phyloP scores from a whole-genome alignment of 1,284 basidiomycete genomes.

The Leccinum subspadiceum region DNA sequence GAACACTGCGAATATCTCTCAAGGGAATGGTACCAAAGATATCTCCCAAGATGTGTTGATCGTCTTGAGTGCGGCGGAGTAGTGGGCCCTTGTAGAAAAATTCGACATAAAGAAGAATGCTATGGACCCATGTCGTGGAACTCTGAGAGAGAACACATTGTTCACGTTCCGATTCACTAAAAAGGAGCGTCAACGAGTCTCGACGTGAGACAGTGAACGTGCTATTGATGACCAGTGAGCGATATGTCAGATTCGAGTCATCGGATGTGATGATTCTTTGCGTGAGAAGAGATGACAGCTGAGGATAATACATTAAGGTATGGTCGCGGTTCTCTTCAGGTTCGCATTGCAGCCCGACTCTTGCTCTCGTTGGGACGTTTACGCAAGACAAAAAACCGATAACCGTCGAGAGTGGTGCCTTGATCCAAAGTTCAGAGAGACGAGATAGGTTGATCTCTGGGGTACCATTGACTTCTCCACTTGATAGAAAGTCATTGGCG shows the following conservation, averaged over 20 bases:
- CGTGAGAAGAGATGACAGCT: not conserved
- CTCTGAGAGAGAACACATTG: not conserved
- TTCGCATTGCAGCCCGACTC: not conserved
- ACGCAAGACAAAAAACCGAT: constrained; percentile 1
- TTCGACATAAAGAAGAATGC: not conserved
- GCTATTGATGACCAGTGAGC: not conserved
- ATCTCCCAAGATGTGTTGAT: not conserved
- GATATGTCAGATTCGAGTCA: not conserved
- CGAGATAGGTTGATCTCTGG: not conserved
- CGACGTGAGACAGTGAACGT: too few relatives aligned
- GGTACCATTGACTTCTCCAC: not conserved
- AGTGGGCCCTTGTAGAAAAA: not conserved
- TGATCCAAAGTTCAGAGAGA: not conserved
- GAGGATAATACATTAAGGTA: not conserved
- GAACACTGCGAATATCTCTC: not conserved
- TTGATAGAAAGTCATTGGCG: not conserved
- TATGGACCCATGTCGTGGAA: not conserved
- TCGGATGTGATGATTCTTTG: not conserved
- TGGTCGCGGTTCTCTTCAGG: not conserved
- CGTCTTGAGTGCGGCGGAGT: not conserved
- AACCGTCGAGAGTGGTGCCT: too few relatives aligned
- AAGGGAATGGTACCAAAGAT: constrained; percentile 1
- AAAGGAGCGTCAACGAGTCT: not conserved
- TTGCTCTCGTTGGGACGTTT: not conserved
- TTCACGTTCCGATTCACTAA: not conserved